A percentile compares a stretch with the other conserved stretches of the same genome.
These are phyloP conservation scores for Inga oerstediana DNA, from an alignment of 306 rosid genomes.

Conservation along the genomic window DNA sequence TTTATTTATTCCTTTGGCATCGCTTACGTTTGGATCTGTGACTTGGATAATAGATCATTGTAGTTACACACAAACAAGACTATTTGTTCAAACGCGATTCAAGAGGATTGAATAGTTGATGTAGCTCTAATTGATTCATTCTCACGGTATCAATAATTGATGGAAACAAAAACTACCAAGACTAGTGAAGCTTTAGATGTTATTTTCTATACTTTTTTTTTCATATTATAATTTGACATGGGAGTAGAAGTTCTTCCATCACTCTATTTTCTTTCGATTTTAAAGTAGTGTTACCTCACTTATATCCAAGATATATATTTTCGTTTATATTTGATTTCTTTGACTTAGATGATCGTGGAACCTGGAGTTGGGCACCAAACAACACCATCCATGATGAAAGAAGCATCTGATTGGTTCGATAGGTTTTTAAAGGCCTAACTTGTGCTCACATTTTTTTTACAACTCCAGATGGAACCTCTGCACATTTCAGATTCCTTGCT, in stretches of 20 bases:
- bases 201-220: not conserved
- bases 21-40: too few relatives aligned
- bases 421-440: slow-evolving; percentile 48
- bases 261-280: not conserved
- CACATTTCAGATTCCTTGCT: slow-evolving; percentile 12
- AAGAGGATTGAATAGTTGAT: too few relatives aligned
- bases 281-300: not conserved
- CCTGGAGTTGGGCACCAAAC: slow-evolving; percentile 62
- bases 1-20: too few relatives aligned
- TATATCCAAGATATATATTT: not conserved
- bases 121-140: not conserved
- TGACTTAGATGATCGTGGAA: slow-evolving; percentile 56
- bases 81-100: too few relatives aligned
- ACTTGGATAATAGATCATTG: too few relatives aligned
- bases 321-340: slow-evolving; percentile 28
- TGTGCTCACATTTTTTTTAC: not conserved
- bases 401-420: slow-evolving; percentile 85
- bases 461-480: not conserved
- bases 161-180: not conserved
- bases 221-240: not conserved
- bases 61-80: too few relatives aligned
- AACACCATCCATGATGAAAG: slow-evolving; percentile 62
- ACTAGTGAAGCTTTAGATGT: not conserved
- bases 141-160: not conserved
- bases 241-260: not conserved